Evolutionary conservation across 1,139 yeast genomes (phyloP), one percentile per base, ranked within the genome.

Genomic region (Pneumocystis canis): DNA sequence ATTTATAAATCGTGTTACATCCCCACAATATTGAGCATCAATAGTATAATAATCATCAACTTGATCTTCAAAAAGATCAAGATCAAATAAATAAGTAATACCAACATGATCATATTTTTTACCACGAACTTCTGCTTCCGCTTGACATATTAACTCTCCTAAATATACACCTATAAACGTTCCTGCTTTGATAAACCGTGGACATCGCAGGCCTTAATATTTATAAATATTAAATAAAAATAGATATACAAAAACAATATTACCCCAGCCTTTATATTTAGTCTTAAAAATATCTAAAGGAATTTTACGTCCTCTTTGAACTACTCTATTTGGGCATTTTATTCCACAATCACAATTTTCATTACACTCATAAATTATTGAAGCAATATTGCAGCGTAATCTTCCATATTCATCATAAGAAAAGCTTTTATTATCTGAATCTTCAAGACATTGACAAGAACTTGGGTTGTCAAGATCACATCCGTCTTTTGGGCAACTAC

Each of bases 11-110:
- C 67, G 63, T 18, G 66, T 63, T 31, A 65, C 37, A 39, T 64
- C 66, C 11, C 67, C 67, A n/a, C 63, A 63, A 9, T 39, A 37
- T 39, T 60, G 62, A 3, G 67, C 67, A 57, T 65, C 67, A n/a
- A 65, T 62, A 3, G 63, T 58, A 33, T 65, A 63, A 47, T 47
- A 47, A 9, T 47, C 54, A 28, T 33, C 60, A 20, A 40, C 41
- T 3, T 60, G 62, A 25, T 63, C 65, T 20, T 59, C 65, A 58
- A 63, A 62, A 58, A 61, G 56, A 59, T 64, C 66, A 35, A 64
- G 62, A 41, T 64, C 66, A 53, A 64, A 63, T 30, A 64, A 54
- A 58, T 64, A 64, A 18, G 64, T 63, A 40, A 58, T 58, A 40
- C 64, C 64, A 18, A 35, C 57, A 18, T 61, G 20, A 20, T 58